These are phyloP conservation scores for Aspergillus ostianus DNA, from an alignment of 495 filamentous ascomycete genomes.

Conservation along the genomic window DNA sequence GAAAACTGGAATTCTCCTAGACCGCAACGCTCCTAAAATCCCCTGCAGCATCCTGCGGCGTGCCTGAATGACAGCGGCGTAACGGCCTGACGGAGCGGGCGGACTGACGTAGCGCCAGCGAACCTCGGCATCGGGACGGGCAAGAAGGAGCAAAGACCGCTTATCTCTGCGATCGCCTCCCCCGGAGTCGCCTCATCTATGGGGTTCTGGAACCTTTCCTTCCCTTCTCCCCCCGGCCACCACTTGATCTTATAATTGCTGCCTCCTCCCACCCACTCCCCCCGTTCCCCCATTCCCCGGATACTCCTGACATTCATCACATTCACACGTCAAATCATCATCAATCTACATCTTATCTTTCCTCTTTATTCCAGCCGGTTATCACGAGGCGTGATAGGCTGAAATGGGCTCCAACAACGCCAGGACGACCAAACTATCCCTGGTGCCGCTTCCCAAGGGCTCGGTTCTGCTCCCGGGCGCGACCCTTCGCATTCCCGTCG, in stretches of 20 bases:
- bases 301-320: constrained; percentile 1
- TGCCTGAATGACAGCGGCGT: background rate
- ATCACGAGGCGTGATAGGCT: constrained; percentile 8
- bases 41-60: background rate
- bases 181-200: constrained; percentile 33
- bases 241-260: constrained; percentile 4
- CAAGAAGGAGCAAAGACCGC: too few species aligned
- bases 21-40: background rate
- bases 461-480: constrained; percentile 79
- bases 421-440: constrained; percentile 57
- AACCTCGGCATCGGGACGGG: constrained; percentile 41
- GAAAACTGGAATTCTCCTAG: too few species aligned
- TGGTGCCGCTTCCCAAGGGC: constrained; percentile 73
- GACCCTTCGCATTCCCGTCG: constrained; percentile 71
- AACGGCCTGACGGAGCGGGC: constrained; percentile 17
- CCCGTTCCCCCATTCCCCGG: background rate
- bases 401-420: constrained; percentile 45
- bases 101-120: constrained; percentile 14
- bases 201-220: constrained; percentile 35
- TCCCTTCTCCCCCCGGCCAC: constrained; percentile 13
- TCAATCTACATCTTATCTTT: background rate
- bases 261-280: constrained; percentile 6
- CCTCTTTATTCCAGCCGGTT: constrained; percentile 13
- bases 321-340: background rate
- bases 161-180: constrained; percentile 34